Evolutionary conservation across 371 early-diverging fungal genomes (phyloP).

Genomic region (Dichotomocladium elegans): DNA sequence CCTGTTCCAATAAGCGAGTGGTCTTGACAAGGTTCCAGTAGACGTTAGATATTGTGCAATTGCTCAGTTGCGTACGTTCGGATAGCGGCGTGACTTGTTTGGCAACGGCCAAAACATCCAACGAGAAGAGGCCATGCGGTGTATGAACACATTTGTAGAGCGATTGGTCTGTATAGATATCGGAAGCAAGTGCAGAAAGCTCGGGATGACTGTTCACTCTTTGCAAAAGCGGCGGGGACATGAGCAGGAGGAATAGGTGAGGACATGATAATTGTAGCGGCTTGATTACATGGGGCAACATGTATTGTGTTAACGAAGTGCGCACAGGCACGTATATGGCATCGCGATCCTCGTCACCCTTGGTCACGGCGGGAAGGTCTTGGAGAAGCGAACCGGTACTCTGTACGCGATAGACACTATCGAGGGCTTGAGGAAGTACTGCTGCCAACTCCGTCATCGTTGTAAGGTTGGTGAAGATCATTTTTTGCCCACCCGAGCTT

Average conservation of each 20-base stretch:
- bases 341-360: neutral
- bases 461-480: slow-evolving; percentile 15
- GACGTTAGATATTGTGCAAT: slow-evolving; percentile 11
- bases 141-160: slow-evolving; percentile 1
- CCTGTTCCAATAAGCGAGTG: slow-evolving; percentile 9
- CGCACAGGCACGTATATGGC: slow-evolving; percentile 3
- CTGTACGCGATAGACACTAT: slow-evolving; percentile 9
- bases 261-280: slow-evolving; percentile 2
- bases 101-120: neutral
- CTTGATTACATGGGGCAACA: slow-evolving; percentile 1
- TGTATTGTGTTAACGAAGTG: slow-evolving; percentile 2
- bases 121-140: neutral
- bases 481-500: slow-evolving; percentile 14
- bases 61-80: slow-evolving; percentile 10
- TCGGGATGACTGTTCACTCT: neutral
- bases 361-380: neutral
- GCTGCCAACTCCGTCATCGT: slow-evolving; percentile 18
- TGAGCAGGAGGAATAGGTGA: slow-evolving; percentile 9
- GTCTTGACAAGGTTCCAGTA: slow-evolving; percentile 18
- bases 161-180: neutral
- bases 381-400: neutral
- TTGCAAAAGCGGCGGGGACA: neutral
- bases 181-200: neutral
- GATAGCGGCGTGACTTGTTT: neutral
- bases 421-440: slow-evolving; percentile 13